A percentile compares a stretch with the other conserved stretches of the same genome.
phyloP scores from a whole-genome alignment of 352 stramenopile species.

The Globisporangium yorkense region DNA sequence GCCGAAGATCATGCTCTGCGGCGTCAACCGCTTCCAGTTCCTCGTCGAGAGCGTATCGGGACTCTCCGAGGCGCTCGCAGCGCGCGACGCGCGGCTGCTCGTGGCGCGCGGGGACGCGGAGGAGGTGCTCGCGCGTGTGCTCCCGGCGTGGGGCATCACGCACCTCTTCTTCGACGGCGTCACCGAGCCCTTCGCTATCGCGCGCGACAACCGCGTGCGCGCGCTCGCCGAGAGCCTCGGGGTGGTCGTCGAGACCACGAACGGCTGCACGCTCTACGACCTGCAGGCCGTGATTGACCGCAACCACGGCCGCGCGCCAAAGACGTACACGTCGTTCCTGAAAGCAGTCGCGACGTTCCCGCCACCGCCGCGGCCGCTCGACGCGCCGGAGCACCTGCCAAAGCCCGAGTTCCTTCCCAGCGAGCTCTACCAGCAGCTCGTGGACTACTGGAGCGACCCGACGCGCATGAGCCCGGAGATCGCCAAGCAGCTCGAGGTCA shows the following conservation, averaged over 20 bases:
- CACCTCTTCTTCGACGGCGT: slow-evolving; percentile 91
- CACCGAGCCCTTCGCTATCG: slow-evolving; percentile 87
- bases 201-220: slow-evolving; percentile 67
- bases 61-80: slow-evolving; percentile 61
- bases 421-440: slow-evolving; percentile 55
- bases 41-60: slow-evolving; percentile 90
- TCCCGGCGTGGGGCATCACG: slow-evolving; percentile 84
- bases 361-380: slow-evolving; percentile 38
- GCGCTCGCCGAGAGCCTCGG: slow-evolving; percentile 35
- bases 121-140: slow-evolving; percentile 75
- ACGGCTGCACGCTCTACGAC: slow-evolving; percentile 69
- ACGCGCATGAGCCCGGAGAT: slow-evolving; percentile 19
- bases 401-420: slow-evolving; percentile 31
- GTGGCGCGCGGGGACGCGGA: slow-evolving; percentile 71
- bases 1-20: slow-evolving; percentile 78
- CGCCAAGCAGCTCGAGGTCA: slow-evolving; percentile 20
- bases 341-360: slow-evolving; percentile 46
- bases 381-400: slow-evolving; percentile 37
- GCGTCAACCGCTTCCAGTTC: slow-evolving; percentile 88
- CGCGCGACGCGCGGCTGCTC: slow-evolving; percentile 56
- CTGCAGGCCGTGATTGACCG: slow-evolving; percentile 54
- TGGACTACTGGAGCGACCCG: slow-evolving; percentile 39
- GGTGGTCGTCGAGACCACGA: slow-evolving; percentile 70
- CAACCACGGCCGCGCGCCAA: slow-evolving; percentile 48
- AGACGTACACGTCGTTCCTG: slow-evolving; percentile 76